These are phyloP conservation scores for Blastobotrys raffinosifermentans DNA, from an alignment of 1,139 yeast genomes.

Conservation along the genomic window DNA sequence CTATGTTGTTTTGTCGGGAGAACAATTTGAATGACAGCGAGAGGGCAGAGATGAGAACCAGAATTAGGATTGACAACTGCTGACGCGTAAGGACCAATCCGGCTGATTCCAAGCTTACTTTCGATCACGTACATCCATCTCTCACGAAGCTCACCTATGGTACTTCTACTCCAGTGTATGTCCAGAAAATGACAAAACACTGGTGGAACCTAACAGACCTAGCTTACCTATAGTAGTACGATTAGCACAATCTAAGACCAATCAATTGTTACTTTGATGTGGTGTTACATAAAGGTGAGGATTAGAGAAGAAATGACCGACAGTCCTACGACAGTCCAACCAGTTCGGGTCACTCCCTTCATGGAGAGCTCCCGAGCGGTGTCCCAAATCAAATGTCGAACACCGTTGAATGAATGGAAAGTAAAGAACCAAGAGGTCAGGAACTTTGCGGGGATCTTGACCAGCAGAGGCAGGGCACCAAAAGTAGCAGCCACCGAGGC, in stretches of 20 bases:
- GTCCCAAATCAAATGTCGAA: constrained; percentile 94
- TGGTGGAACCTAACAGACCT: too few relatives aligned
- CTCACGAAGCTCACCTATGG: too few relatives aligned
- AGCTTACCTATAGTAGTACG: too few relatives aligned
- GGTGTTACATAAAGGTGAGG: constrained; percentile 31
- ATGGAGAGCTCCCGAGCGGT: constrained; percentile 69
- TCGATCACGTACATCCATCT: too few relatives aligned
- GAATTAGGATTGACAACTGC: too few relatives aligned
- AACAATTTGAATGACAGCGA: too few relatives aligned
- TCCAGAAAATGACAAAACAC: too few relatives aligned
- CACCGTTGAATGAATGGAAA: constrained; percentile 78
- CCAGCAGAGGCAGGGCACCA: constrained; percentile 51
- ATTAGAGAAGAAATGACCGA: constrained; percentile 59
- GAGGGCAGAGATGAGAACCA: too few relatives aligned
- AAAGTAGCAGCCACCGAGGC: constrained; percentile 46
- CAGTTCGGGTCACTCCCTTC: constrained; percentile 89
- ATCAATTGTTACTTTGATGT: not conserved
- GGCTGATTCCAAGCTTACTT: too few relatives aligned
- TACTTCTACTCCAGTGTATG: too few relatives aligned
- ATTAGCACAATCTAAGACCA: not conserved
- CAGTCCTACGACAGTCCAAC: constrained; percentile 72
- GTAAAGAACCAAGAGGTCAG: constrained; percentile 76
- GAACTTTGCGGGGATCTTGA: constrained; percentile 62
- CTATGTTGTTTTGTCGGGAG: too few relatives aligned
- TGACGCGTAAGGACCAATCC: too few relatives aligned